Percentiles rank a stretch among this genome's conserved stretches.
Evolutionary conservation across 2,329 filamentous ascomycete species (phyloP).

Genomic region (Verticillium nonalfalfae): DNA sequence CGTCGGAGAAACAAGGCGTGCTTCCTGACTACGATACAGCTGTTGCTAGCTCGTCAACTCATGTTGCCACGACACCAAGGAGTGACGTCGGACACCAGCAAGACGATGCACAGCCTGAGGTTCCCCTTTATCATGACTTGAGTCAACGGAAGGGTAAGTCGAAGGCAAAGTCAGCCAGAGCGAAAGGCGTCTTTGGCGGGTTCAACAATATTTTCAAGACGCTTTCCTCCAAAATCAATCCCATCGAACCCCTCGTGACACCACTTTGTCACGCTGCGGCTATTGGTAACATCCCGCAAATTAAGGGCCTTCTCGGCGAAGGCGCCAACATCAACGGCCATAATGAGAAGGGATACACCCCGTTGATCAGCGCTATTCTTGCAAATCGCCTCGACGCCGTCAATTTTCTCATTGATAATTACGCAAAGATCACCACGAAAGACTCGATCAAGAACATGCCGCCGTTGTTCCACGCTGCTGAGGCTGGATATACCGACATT

Average conservation of each 20-base stretch:
- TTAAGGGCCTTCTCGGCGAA: slow-evolving; percentile 20
- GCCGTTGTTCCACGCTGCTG: slow-evolving; percentile 25
- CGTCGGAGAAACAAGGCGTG: not conserved
- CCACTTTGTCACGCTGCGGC: slow-evolving; percentile 26
- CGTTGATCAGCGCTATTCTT: slow-evolving; percentile 22
- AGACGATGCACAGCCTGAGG: not conserved
- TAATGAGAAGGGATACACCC: slow-evolving; percentile 23
- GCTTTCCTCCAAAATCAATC: not conserved
- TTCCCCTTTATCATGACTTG: not conserved
- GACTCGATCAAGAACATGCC: slow-evolving; percentile 15
- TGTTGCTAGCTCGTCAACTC: not conserved
- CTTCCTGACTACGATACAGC: not conserved
- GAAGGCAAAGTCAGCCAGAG: not conserved
- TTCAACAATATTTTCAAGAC: not conserved
- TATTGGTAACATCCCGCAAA: slow-evolving; percentile 21
- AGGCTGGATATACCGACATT: slow-evolving; percentile 18
- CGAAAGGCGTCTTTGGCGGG: not conserved
- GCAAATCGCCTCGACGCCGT: slow-evolving; percentile 20
- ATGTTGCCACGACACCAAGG: not conserved
- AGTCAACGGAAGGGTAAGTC: not conserved
- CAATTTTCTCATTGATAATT: slow-evolving; percentile 22
- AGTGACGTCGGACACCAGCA: not conserved
- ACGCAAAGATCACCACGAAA: slow-evolving; percentile 18
- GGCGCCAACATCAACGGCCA: slow-evolving; percentile 25
- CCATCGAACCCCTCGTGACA: slow-evolving; percentile 21